phyloP scores from a whole-genome alignment of 2,329 filamentous ascomycete genomes.

The Nemania sp. region DNA sequence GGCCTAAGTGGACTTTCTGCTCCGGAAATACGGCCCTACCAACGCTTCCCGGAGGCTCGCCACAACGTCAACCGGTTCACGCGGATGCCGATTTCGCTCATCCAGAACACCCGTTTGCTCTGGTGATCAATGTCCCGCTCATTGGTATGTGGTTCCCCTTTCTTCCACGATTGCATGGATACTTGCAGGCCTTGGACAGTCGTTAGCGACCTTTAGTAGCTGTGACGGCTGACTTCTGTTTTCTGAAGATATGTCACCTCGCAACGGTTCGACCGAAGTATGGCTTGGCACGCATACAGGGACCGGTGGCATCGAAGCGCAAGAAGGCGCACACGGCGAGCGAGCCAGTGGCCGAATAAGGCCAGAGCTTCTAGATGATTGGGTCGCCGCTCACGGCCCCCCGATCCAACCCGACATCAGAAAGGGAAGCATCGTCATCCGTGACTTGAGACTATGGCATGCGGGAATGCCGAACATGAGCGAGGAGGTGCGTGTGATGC shows the following conservation, averaged over 20 bases:
- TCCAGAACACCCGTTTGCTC: constrained; percentile 58
- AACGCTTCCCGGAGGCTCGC: constrained; percentile 44
- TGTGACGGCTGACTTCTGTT: background rate
- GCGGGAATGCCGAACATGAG: constrained; percentile 65
- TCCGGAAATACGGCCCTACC: constrained; percentile 64
- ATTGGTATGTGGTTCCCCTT: constrained; percentile 37
- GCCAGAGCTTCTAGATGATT: constrained; percentile 45
- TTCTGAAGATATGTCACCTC: constrained; percentile 47
- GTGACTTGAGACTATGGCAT: constrained; percentile 67
- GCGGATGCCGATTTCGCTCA: constrained; percentile 63
- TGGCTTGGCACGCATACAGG: constrained; percentile 60
- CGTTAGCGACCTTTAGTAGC: background rate
- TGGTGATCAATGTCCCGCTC: constrained; percentile 59
- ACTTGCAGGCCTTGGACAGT: background rate
- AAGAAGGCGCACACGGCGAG: constrained; percentile 56
- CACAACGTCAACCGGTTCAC: constrained; percentile 60
- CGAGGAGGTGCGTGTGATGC: constrained; percentile 57
- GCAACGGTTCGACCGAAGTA: constrained; percentile 62
- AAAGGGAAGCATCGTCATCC: constrained; percentile 60
- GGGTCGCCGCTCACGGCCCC: constrained; percentile 42
- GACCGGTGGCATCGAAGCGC: constrained; percentile 41
- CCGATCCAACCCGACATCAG: constrained; percentile 56
- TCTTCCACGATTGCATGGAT: background rate
- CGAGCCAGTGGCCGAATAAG: constrained; percentile 57
- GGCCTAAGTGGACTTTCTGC: constrained; percentile 60